Evolutionary conservation across 2,329 filamentous ascomycete genomes (phyloP), one percentile per base, ranked within the genome.

Genomic region (Zymoseptoria brevis): DNA sequence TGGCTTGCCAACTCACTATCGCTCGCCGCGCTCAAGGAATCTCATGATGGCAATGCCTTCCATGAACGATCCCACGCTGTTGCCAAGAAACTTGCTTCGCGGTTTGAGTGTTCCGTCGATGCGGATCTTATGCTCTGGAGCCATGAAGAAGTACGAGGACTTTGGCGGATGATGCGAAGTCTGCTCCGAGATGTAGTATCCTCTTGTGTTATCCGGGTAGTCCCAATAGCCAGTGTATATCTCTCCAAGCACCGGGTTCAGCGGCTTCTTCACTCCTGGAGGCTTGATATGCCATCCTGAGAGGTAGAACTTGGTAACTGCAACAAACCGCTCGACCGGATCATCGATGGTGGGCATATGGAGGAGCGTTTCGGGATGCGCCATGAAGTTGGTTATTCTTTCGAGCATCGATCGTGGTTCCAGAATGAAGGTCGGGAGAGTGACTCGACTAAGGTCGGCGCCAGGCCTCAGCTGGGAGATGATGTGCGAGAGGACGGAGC

Each of bases 341-440:
- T 99, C 93, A 55, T 97, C 89, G 67, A 96, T 89, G 53, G 84
- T 79, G 51, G 93, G 84, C 75, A 97, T 94, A 35, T 88, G 87
- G 4, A 99, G 84, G 30, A 99, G 86, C 71, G 91, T 95, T 76
- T 99, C 94, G 49, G 94, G 94, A 73, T 99, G 94, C 69, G 93
- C 95, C 94, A 99, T 99, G 81, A 99, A 99, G 80, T 99, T 99
- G 71, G 94, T 99, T 74, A 99, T 99, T 68, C 94, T 86, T 77
- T 99, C 94, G 69, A 99, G 80, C 94, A 99, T 99, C 68, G 92
- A 96, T 71, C 92, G 87, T 22, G 94, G 94, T 75, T 99, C 94
- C 68, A 99, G 85, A 70, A 99, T 99, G 74, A 99, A 99, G 53
- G 94, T 99, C 49, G 94, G 94, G 58, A 99, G 81, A 41, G 94